Base-by-base conservation (phyloP, 1,284 basidiomycete species). In the Acaromyces ingoldii region DNA sequence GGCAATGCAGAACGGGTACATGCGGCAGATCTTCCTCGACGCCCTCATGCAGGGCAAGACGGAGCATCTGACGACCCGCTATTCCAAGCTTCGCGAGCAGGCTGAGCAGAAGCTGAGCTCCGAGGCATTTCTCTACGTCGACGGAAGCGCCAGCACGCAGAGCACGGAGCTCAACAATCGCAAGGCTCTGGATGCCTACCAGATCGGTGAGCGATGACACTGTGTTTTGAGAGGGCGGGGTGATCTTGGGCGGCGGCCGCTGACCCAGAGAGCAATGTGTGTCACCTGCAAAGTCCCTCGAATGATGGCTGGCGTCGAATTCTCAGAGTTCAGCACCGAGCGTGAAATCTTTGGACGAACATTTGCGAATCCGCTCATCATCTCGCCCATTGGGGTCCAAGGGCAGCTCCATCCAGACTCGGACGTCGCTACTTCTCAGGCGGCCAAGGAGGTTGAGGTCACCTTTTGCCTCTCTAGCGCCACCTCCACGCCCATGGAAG, bases 361-460 rank as follows among this genome's bases (percentile, higher is more conserved):
- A 43, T 65, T 61, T 54, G 48, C 58, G 6, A 59, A 58, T 22
- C 68, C 68, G 9, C 48, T 71, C n/a, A 57, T 71, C 10, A 38
- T 70, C 28, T 58, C 57, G 6, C 68, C 68, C 22, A 70, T 71
- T 25, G 68, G 68, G 15, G 68, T 71, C 1, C 67, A 63, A 42
- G 57, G 51, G 15, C 66, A 61, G 55, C 51, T 68, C 31, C 55
- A 67, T 39, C 25, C 47, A 7, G 49, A 51, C 0, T 61, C 63
- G 5, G 66, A 68, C 31, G 51, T 54, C 29, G 67, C 60, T 10
- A 63, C 65, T 9, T 59, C 63, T 11, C 34, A 43, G 1, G 63
- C 58, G 21, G 65, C 65, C 31, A 47, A 53, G 2, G 51, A 60
- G 21, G 53, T 64, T 24, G 57, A 55, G 17, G 55, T 65, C 21